Percentiles rank a stretch among this genome's conserved stretches.
phyloP scores from a whole-genome alignment of 176 grass and related monocot species.

The barley (Hordeum vulgare) region DNA sequence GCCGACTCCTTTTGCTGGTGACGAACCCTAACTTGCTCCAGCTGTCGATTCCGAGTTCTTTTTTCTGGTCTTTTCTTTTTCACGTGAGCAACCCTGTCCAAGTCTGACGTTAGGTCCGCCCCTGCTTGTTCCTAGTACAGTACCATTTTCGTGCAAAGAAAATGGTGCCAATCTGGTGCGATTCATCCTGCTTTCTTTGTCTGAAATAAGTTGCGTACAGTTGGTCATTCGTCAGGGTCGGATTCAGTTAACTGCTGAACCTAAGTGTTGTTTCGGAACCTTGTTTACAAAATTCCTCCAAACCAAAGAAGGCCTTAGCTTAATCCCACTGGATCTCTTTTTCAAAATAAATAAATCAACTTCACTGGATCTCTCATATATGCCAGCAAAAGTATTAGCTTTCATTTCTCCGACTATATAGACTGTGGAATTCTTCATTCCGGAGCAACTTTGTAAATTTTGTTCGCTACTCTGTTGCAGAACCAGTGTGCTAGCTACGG shows the following conservation, averaged over 20 bases:
- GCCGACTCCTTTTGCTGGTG: not conserved
- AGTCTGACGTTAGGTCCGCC: not conserved
- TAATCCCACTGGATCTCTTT: not conserved
- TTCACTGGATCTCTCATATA: not conserved
- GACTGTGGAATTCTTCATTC: not conserved
- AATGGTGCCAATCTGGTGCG: not conserved
- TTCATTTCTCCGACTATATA: not conserved
- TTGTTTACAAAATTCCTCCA: too few species aligned
- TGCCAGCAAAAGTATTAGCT: not conserved
- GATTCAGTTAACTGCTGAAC: not conserved
- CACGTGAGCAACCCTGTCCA: not conserved
- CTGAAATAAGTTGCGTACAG: not conserved
- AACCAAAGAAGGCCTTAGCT: too few species aligned
- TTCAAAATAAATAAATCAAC: too few species aligned
- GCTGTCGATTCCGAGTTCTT: not conserved
- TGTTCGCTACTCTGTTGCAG: constrained; percentile 12
- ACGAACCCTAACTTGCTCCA: not conserved
- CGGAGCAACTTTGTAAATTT: not conserved
- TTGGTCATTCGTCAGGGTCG: not conserved
- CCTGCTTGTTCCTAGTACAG: not conserved
- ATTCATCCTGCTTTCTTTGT: not conserved
- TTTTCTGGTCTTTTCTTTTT: not conserved
- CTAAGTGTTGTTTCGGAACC: not conserved
- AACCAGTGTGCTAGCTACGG: not conserved
- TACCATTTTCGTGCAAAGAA: not conserved